Percentiles rank a stretch among this genome's conserved stretches.
These are phyloP conservation scores for Xanthoconium stramineum DNA, from an alignment of 768 basidiomycete species.

Conservation along the genomic window DNA sequence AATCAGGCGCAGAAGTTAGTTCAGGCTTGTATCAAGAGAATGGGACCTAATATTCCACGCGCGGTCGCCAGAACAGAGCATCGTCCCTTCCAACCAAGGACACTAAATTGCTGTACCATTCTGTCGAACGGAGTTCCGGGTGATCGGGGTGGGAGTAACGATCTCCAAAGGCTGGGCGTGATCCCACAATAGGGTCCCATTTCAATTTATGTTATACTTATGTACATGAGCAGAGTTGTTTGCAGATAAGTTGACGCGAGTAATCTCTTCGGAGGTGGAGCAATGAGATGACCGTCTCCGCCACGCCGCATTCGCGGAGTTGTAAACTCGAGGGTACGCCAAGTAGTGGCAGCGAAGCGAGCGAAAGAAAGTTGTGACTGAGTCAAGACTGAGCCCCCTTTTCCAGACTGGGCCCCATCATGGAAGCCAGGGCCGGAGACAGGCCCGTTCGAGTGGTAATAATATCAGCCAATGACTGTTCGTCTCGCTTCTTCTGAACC, in stretches of 20 bases:
- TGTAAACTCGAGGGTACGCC: constrained; percentile 13
- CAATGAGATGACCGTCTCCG: constrained; percentile 1
- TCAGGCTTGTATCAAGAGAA: background rate
- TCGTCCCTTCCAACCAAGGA: background rate
- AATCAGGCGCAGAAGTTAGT: constrained; percentile 11
- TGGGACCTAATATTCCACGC: constrained; percentile 5
- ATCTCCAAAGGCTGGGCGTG: background rate
- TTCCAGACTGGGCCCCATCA: constrained; percentile 3
- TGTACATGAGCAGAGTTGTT: constrained; percentile 13
- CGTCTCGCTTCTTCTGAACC: constrained; percentile 11
- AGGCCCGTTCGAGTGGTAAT: constrained; percentile 21
- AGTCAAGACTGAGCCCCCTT: background rate
- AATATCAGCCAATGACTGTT: constrained; percentile 24
- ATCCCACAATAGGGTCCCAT: background rate
- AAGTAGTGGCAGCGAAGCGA: background rate
- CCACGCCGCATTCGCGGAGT: constrained; percentile 34
- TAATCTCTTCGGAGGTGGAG: constrained; percentile 2
- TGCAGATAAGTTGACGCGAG: background rate
- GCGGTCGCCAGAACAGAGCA: background rate
- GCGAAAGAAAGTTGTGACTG: background rate
- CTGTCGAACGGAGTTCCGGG: background rate
- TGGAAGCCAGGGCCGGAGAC: constrained; percentile 7
- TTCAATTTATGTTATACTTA: constrained; percentile 13
- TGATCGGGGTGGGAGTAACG: constrained; percentile 17
- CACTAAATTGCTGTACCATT: constrained; percentile 4